Percentiles rank a stretch among this genome's conserved stretches.
Evolutionary conservation across 2,329 filamentous ascomycete genomes (phyloP).

Genomic region (Colletotrichum tropicale): DNA sequence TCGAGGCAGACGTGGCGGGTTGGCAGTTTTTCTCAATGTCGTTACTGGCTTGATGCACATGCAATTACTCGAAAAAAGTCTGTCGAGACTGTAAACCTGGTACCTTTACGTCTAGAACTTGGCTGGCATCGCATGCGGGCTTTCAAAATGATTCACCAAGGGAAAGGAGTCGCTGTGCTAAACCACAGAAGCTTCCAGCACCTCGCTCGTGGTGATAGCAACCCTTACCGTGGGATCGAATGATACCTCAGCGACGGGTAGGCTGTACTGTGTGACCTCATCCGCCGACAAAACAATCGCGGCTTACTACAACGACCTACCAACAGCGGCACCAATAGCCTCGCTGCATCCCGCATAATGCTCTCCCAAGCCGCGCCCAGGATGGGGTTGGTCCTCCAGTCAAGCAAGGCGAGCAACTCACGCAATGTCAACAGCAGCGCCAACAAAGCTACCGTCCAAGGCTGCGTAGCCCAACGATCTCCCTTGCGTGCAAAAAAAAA

Average conservation of each 20-base stretch:
- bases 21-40: not conserved
- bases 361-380: not conserved
- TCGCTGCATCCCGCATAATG: not conserved
- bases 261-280: slow-evolving; percentile 17
- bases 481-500: not conserved
- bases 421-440: not conserved
- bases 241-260: not conserved
- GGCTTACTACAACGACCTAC: not conserved
- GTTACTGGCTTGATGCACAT: not conserved
- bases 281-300: not conserved
- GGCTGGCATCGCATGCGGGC: not conserved
- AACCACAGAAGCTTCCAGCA: not conserved
- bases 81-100: not conserved
- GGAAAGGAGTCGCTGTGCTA: accelerated
- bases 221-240: not conserved
- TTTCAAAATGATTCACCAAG: not conserved
- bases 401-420: not conserved
- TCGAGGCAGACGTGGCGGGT: not conserved
- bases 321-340: not conserved
- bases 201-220: not conserved
- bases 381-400: not conserved
- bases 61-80: not conserved
- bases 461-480: not conserved
- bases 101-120: not conserved
- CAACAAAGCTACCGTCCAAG: not conserved